Evolutionary conservation across 441 rosid species (phyloP), one percentile per base, ranked within the genome.

Genomic region (Populus hybrid): DNA sequence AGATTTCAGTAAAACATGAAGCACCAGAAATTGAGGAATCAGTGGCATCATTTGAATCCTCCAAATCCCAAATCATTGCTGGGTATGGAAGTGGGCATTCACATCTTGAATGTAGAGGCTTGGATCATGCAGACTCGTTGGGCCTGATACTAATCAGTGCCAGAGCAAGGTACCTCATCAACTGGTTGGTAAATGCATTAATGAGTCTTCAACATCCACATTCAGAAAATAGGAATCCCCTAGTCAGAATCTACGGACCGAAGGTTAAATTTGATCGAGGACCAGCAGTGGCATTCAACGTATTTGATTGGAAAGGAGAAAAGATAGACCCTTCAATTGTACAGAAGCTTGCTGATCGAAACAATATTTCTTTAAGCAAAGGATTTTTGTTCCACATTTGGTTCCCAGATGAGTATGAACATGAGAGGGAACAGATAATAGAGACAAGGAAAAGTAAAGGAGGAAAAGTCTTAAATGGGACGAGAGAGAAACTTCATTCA

Each of bases 131-230:
- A 76, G 97, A 93, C 68, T 74, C 90, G 18, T 73, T 93, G 45
- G 96, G 97, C 9, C 71, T 90, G 74, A 81, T 85, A n/a, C 70
- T 84, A 72, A 82, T 93, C 59, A 90, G 88, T 64, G 69, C 80
- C 68, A 89, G 99, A 73, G 77, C 82, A 72, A 90, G 91, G 83
- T 87, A 66, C 84, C 78, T 93, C 82, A 84, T 86, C 63, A 88
- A 91, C 79, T 92, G 97, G 99, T 79, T 95, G 24, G 82, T 91
- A 29, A 88, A 89, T 69, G 97, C 97, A 11, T 77, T 93, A 76
- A 82, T 69, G 84, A 89, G 88, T 69, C 92, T 93, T 3, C 82
- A 85, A 33, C 97, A 93, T 73, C 98, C 97, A 45, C 80, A 91
- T 53, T 83, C 84, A 59, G 83, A 87, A 79, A 76, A 71, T 1